A percentile compares a stretch with the other conserved stretches of the same genome.
Evolutionary conservation across 2,329 filamentous ascomycete species (phyloP).

Genomic region (Xylaria sp.): DNA sequence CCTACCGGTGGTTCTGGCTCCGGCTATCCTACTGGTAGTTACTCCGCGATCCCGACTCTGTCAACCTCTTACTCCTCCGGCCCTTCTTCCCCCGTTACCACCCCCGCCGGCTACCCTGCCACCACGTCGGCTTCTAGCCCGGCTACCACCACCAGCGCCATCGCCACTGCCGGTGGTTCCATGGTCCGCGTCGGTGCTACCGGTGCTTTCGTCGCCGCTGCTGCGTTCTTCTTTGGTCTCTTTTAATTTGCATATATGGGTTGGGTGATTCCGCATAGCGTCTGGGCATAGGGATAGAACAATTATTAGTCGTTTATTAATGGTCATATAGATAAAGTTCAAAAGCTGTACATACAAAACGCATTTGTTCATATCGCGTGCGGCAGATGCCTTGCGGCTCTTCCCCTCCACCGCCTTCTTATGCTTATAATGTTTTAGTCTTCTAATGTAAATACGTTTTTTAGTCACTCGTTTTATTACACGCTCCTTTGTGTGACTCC

Average conservation of each 20-base stretch:
- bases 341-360: conserved; percentile 15
- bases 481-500: conserved; percentile 28
- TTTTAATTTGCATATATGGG: conserved; percentile 33
- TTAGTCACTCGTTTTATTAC: conserved; percentile 28
- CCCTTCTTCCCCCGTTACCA: conserved; percentile 23
- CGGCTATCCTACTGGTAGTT: conserved; percentile 24
- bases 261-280: conserved; percentile 27
- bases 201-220: conserved; percentile 41
- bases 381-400: conserved; percentile 18
- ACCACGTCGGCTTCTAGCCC: conserved; percentile 21
- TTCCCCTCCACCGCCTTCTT: neutral
- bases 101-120: conserved; percentile 22
- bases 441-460: conserved; percentile 38
- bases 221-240: conserved; percentile 43
- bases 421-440: conserved; percentile 36
- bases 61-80: conserved; percentile 24
- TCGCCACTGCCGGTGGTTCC: conserved; percentile 40
- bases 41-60: conserved; percentile 26
- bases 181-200: conserved; percentile 39
- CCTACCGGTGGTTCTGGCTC: neutral
- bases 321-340: conserved; percentile 27
- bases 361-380: conserved; percentile 23
- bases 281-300: conserved; percentile 35
- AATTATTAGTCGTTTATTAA: conserved; percentile 25
- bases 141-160: conserved; percentile 33